Percentiles rank a stretch among this genome's conserved stretches.
Conservation (phyloP, 768 basidiomycete genomes). For the Cantharellus anzutake region DNA sequence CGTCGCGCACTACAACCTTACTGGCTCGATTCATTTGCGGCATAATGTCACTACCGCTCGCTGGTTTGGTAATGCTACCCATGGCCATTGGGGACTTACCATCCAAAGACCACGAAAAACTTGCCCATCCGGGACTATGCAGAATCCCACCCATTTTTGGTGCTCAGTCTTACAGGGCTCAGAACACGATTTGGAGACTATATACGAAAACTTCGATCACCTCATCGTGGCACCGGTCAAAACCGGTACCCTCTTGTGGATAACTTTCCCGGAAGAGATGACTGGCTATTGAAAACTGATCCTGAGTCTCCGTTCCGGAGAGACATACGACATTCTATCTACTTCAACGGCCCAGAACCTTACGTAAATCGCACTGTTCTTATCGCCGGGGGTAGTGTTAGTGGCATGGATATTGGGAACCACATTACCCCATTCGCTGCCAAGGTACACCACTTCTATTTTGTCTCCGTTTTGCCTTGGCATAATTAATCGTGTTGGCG, state of each 20-base stretch:
- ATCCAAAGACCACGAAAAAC: constrained; percentile 11
- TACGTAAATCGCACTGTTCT: constrained; percentile 28
- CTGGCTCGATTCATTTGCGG: constrained; percentile 23
- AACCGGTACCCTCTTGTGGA: constrained; percentile 32
- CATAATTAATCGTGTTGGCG: too few species aligned
- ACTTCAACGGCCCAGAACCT: constrained; percentile 28
- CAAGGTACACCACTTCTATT: too few species aligned
- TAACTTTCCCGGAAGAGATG: constrained; percentile 27
- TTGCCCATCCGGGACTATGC: neutral
- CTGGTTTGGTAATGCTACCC: constrained; percentile 24
- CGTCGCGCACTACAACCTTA: constrained; percentile 19
- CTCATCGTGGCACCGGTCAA: constrained; percentile 38
- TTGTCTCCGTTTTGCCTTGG: too few species aligned
- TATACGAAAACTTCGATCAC: constrained; percentile 24
- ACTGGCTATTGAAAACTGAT: constrained; percentile 24
- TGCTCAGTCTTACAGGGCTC: neutral
- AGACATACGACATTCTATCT: constrained; percentile 33
- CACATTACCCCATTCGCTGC: constrained; percentile 18
- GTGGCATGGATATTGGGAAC: constrained; percentile 28
- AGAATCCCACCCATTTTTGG: neutral
- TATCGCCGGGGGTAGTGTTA: constrained; percentile 29
- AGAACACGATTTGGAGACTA: too few species aligned
- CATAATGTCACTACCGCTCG: constrained; percentile 24
- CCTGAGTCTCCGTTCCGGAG: constrained; percentile 13
- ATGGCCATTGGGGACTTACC: constrained; percentile 28